Base-by-base conservation (phyloP, 2,329 filamentous ascomycete genomes). In the Endothia cerciana region DNA sequence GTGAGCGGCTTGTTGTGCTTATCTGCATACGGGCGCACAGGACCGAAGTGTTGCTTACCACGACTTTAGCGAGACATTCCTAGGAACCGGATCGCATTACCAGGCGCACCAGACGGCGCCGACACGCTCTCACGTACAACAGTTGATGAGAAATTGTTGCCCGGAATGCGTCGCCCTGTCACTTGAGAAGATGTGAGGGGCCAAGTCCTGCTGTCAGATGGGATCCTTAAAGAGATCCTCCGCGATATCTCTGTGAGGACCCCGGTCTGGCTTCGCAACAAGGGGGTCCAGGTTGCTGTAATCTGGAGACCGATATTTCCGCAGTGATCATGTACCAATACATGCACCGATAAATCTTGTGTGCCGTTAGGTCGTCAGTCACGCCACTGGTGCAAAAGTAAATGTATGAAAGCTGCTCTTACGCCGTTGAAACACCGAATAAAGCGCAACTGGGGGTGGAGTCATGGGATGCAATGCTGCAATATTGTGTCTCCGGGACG, bases 21-120 rank as follows among this genome's bases (percentile, higher is more conserved):
- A 56, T 62, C 25, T 67, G 45, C 40, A 59, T 58, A 59, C 33
- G 43, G 33, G 64, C 40, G 30, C 22, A 11, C 36, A n/a, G 61
- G 62, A 60, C 38, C 17, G 28, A 33, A 47, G 61, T 22, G 43
- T 65, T 67, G 59, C 62, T 63, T 67, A 65, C 63, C 59, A 58
- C 59, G 41, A 62, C 53, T 53, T 65, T 55, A 63, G 63, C 65
- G 55, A 62, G 55, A 56, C 30, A 62, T n/a, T 10, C n/a, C 38
- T 25, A 60, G 28, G 38, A 45, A 8, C 47, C 47, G 62, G n/a
- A 60, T 59, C 36, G 57, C 60, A 47, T 33, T 53, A 43, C 47
- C 22, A 60, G 41, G 30, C 45, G 47, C 40, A 28, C 57, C 30
- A 58, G 47, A 57, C 47, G 47, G 56, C 30, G 51, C 45, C 63